Evolutionary conservation across 2,329 filamentous ascomycete species (phyloP).

Genomic region (Colletotrichum graminicola): DNA sequence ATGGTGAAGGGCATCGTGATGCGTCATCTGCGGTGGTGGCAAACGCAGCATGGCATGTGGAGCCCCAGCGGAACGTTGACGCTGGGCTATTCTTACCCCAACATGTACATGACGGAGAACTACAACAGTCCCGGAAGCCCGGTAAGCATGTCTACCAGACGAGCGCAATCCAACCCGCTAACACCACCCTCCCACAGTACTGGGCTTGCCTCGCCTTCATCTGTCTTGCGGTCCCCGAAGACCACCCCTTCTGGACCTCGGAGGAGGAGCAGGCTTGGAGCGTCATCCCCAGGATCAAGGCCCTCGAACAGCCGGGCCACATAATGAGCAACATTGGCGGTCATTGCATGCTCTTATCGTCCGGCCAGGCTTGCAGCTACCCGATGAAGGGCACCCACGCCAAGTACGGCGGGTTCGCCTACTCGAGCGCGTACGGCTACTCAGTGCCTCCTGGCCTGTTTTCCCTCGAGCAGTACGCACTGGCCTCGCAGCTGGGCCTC

Average conservation of each 20-base stretch:
- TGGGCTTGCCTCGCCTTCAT: conserved; percentile 86
- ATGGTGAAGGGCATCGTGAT: conserved; percentile 82
- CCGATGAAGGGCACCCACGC: conserved; percentile 85
- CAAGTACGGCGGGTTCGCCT: conserved; percentile 85
- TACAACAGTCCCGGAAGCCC: conserved; percentile 82
- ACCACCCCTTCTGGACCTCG: conserved; percentile 81
- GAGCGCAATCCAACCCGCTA: conserved; percentile 30
- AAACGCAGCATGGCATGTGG: conserved; percentile 80
- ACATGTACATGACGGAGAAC: conserved; percentile 86
- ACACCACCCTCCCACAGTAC: conserved; percentile 65
- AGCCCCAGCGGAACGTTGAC: conserved; percentile 80
- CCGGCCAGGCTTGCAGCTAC: conserved; percentile 85
- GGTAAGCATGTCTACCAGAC: conserved; percentile 51
- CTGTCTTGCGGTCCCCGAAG: conserved; percentile 75
- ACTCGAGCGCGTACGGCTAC: conserved; percentile 81
- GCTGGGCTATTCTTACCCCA: conserved; percentile 82
- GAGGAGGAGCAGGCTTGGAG: conserved; percentile 71
- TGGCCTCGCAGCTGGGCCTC: conserved; percentile 80
- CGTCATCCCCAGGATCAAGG: conserved; percentile 69
- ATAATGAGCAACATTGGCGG: conserved; percentile 79
- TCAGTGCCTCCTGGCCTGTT: conserved; percentile 82
- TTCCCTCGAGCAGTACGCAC: conserved; percentile 80
- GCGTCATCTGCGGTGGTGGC: conserved; percentile 84
- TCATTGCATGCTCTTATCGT: conserved; percentile 81
- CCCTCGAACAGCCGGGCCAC: conserved; percentile 77